phyloP scores from a whole-genome alignment of 495 filamentous ascomycete genomes.

The Oleoguttula mirabilis region DNA sequence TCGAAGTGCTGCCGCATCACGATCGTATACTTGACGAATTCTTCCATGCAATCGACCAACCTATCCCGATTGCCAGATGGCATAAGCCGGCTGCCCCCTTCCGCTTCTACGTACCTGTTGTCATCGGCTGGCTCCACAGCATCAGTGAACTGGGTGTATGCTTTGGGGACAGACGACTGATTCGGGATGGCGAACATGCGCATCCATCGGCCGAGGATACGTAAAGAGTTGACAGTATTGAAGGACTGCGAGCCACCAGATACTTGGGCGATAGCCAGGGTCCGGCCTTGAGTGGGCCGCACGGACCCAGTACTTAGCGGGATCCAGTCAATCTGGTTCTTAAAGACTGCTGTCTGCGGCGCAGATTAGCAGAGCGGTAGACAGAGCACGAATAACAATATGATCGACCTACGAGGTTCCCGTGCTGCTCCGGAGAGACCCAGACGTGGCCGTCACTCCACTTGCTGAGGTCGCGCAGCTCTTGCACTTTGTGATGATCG shows the following conservation, averaged over 20 bases:
- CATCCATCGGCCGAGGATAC: conserved; percentile 65
- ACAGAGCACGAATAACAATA: no score
- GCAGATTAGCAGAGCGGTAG: not conserved
- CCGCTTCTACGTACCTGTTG: conserved; percentile 15
- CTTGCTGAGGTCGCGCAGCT: conserved; percentile 47
- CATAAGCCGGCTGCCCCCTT: conserved; percentile 43
- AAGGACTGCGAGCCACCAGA: conserved; percentile 59
- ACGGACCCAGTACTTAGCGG: conserved; percentile 50
- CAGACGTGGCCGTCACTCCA: conserved; percentile 65
- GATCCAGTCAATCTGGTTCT: conserved; percentile 69
- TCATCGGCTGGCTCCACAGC: conserved; percentile 28
- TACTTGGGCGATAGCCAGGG: conserved; percentile 53
- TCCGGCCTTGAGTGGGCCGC: conserved; percentile 57
- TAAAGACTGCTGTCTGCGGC: conserved; percentile 53
- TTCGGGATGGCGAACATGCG: conserved; percentile 65
- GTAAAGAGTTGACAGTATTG: conserved; percentile 60
- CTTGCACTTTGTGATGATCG: conserved; percentile 50
- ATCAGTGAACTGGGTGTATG: conserved; percentile 53
- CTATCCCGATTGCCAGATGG: conserved; percentile 52
- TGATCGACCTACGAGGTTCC: conserved; percentile 39
- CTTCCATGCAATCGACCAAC: conserved; percentile 67
- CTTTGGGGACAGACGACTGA: conserved; percentile 52
- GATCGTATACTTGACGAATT: conserved; percentile 63
- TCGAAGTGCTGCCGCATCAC: conserved; percentile 50
- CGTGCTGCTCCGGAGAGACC: conserved; percentile 61